phyloP scores from a whole-genome alignment of 768 basidiomycete genomes.

The Collybia mongolica region DNA sequence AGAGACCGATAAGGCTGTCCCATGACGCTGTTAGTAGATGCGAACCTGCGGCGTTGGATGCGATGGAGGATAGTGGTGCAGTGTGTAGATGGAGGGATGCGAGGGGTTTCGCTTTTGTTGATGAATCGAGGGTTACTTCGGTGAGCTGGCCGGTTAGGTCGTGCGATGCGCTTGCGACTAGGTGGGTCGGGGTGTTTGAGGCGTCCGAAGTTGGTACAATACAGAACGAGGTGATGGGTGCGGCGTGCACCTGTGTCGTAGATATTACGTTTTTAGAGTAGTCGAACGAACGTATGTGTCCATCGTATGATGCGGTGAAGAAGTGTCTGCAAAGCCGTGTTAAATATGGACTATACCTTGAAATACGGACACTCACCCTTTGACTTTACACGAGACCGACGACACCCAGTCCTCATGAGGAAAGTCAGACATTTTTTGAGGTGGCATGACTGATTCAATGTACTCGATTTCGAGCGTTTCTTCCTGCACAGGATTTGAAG shows the following conservation, averaged over 20 bases:
- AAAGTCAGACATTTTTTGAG: conserved; percentile 73
- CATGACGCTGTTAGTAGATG: conserved; percentile 82
- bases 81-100: conserved; percentile 85
- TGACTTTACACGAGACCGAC: conserved; percentile 60
- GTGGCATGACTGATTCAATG: conserved; percentile 86
- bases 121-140: conserved; percentile 22
- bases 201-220: conserved; percentile 39
- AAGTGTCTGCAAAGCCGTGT: conserved; percentile 50
- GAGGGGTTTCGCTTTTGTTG: conserved; percentile 37
- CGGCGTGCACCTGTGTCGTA: conserved; percentile 51
- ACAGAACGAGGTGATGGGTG: conserved; percentile 67
- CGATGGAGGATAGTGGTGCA: conserved; percentile 71
- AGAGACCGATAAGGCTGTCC: conserved; percentile 85
- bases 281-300: conserved; percentile 70
- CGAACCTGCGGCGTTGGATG: conserved; percentile 50
- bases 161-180: conserved; percentile 70
- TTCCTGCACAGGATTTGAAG: conserved; percentile 48
- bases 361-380: conserved; percentile 38
- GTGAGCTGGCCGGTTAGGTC: conserved; percentile 72
- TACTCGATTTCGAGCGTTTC: conserved; percentile 92
- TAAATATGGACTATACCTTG: conserved; percentile 5
- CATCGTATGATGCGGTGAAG: conserved; percentile 81
- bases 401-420: conserved; percentile 96
- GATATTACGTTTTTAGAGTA: conserved; percentile 58
- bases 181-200: conserved; percentile 28